Base-by-base conservation (phyloP, 352 stramenopile genomes). In the Pythium myriotylum region DNA sequence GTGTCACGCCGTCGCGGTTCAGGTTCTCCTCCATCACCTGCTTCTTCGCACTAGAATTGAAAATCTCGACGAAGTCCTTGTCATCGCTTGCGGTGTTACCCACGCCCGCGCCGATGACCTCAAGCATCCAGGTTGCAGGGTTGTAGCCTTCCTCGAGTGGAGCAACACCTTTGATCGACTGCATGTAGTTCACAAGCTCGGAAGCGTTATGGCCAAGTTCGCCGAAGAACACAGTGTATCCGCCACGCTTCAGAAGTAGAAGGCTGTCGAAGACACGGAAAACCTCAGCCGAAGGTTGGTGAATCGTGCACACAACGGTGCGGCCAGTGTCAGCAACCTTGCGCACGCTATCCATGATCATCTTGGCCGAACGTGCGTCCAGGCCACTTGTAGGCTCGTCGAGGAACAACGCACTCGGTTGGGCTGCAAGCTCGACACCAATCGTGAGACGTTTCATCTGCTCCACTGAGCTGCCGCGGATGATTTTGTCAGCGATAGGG, bases 361-460 rank as follows among this genome's bases (percentile, higher is more conserved):
- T n/a, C n/a, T n/a, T n/a, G n/a, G n/a, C n/a, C n/a, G n/a, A n/a
- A n/a, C n/a, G n/a, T n/a, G n/a, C 81, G 56, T 97, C 92, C 5
- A 98, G 57, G 10, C 91, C 91, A 59, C 70, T 89, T 23, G 84
- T 97, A 1, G 89, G 88, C 58, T 97, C 86, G 58, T 97, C 89
- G 33, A 88, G 54, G 66, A 97, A 96, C 13, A 97, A 32, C 33
- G 97, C 66, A 35, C 74, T 81, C 35, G 89, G 83, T 33, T 89
- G 85, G 2, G 84, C 86, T 0, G 94, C 88, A 8, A 98, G 68
- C 37, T 97, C 94, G n/a, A 98, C 86, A 49, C 88, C 94, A 23
- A 97, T 92, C 33, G 74, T 86, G 49, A 82, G 29, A n/a, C 77
- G 73, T 69, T 86, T 86, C 73, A 79, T 80, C 45, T 86, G 77